phyloP scores from a whole-genome alignment of 768 basidiomycete species.

The Candolleomyces efflorescens region DNA sequence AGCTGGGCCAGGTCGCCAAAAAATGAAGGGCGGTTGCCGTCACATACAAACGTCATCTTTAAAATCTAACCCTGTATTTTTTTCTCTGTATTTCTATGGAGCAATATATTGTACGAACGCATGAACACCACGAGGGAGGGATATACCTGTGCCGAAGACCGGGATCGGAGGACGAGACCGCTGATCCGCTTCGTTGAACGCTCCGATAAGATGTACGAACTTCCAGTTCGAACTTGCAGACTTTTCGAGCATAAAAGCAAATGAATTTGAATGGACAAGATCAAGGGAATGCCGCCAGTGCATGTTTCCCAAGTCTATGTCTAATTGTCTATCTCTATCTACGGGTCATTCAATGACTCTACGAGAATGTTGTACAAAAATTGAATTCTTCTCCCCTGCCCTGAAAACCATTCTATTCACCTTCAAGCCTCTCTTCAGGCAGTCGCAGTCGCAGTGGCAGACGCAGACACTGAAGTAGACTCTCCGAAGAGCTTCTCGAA shows the following conservation, averaged over 20 bases:
- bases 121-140: neutral
- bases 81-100: neutral
- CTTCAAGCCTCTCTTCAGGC: neutral
- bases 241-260: no score
- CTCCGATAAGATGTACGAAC: no score
- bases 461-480: neutral
- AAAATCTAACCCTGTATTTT: neutral
- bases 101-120: neutral
- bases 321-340: no score
- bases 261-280: no score
- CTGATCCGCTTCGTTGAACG: neutral
- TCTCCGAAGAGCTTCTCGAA: neutral
- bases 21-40: neutral
- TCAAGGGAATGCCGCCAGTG: no score
- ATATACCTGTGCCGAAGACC: neutral
- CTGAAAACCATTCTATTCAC: no score
- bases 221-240: no score
- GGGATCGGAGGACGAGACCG: neutral
- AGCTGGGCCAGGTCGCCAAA: constrained; percentile 48
- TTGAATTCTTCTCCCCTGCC: no score
- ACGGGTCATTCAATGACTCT: no score
- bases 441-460: neutral
- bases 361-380: no score
- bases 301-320: no score
- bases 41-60: neutral